phyloP scores from a whole-genome alignment of 192 early-diverging fungal genomes.

The Coemansia sp. region DNA sequence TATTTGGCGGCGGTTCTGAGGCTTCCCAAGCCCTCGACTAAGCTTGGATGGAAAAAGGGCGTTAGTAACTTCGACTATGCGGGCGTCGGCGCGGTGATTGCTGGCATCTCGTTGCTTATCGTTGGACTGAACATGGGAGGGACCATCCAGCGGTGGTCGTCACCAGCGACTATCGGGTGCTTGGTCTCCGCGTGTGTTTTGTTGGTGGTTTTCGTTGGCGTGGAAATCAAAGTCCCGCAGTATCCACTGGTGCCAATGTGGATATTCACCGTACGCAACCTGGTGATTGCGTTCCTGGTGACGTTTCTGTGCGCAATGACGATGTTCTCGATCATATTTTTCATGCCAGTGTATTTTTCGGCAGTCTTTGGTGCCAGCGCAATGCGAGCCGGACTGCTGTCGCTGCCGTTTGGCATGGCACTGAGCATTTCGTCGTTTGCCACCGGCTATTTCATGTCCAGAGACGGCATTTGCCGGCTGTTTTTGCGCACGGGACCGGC shows the following conservation, averaged over 20 bases:
- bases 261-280: constrained; percentile 61
- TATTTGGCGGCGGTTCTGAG: constrained; percentile 59
- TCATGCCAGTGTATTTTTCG: constrained; percentile 70
- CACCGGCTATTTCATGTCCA: constrained; percentile 67
- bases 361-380: constrained; percentile 73
- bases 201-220: constrained; percentile 58
- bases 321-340: constrained; percentile 61
- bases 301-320: constrained; percentile 50
- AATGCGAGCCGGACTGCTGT: constrained; percentile 74
- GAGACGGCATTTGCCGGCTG: constrained; percentile 60
- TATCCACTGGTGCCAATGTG: constrained; percentile 68
- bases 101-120: constrained; percentile 64
- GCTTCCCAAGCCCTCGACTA: constrained; percentile 46
- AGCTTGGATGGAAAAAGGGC: constrained; percentile 23
- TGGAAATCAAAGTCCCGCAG: constrained; percentile 59
- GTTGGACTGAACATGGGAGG: constrained; percentile 81
- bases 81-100: constrained; percentile 60
- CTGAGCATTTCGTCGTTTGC: constrained; percentile 68
- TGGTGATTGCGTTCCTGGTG: constrained; percentile 38
- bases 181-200: constrained; percentile 40
- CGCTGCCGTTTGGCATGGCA: constrained; percentile 75
- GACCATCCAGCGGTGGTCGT: constrained; percentile 57
- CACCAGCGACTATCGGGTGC: constrained; percentile 56
- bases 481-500: constrained; percentile 70
- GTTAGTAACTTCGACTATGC: constrained; percentile 62